A percentile compares a stretch with the other conserved stretches of the same genome.
Conservation (phyloP, 1,139 yeast species). For the Entelexis paramagnoliae region DNA sequence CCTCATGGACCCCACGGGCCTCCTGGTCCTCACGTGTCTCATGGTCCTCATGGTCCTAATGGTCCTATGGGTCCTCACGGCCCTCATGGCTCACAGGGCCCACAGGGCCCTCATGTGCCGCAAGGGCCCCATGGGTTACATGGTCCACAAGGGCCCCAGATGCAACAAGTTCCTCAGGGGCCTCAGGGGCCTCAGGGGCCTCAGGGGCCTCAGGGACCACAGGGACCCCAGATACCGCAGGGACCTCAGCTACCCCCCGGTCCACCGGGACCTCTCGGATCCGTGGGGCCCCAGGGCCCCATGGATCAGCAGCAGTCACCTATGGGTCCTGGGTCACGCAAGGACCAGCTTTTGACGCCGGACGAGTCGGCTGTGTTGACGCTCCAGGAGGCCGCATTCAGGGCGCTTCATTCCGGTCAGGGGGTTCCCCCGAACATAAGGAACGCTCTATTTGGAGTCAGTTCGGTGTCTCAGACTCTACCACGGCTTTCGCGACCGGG, state of each 20-base stretch:
- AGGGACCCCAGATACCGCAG: background rate
- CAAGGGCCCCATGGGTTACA: background rate
- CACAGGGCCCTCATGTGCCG: background rate
- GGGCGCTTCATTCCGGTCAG: slow-evolving; percentile 58
- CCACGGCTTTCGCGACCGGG: slow-evolving; percentile 12
- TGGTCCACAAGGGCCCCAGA: background rate
- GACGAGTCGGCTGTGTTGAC: slow-evolving; percentile 46
- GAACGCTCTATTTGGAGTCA: slow-evolving; percentile 31
- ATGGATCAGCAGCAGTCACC: background rate
- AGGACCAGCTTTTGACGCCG: slow-evolving; percentile 23
- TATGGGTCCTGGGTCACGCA: background rate
- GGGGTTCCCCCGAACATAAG: slow-evolving; percentile 47
- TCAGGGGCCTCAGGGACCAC: background rate
- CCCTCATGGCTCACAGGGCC: background rate
- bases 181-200: background rate
- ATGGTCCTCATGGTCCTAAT: background rate
- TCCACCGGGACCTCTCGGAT: too few relatives aligned
- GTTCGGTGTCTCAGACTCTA: slow-evolving; percentile 12
- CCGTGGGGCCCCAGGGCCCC: background rate
- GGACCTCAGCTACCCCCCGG: background rate
- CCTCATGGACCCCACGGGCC: background rate
- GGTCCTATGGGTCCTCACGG: too few relatives aligned
- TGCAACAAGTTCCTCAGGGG: background rate
- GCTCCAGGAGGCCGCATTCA: slow-evolving; percentile 64
- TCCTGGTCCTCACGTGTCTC: background rate